Evolutionary conservation across 768 basidiomycete species (phyloP).

Genomic region (Lactarius psammicola): DNA sequence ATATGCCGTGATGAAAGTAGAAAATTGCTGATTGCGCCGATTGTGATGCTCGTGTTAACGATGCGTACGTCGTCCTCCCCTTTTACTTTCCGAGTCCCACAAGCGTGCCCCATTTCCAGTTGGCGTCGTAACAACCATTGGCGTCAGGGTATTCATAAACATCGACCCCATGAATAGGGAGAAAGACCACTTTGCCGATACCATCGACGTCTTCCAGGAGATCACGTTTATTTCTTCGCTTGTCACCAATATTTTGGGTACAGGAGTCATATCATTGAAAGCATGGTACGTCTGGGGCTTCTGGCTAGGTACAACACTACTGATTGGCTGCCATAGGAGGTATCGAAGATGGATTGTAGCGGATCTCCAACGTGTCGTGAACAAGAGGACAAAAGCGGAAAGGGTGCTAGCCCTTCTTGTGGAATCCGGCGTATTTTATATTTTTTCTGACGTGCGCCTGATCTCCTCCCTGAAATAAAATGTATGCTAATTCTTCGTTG

Average conservation of each 20-base stretch:
- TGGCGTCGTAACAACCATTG: neutral
- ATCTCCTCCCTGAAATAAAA: neutral
- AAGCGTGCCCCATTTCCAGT: neutral
- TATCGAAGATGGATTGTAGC: neutral
- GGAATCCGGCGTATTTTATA: neutral
- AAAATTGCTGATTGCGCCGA: neutral
- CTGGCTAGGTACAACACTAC: neutral
- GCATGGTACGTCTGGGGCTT: neutral
- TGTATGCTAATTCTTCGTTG: neutral
- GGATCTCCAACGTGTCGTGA: neutral
- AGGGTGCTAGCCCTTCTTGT: neutral
- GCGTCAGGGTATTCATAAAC: neutral
- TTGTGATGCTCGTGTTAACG: neutral
- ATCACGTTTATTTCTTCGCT: neutral
- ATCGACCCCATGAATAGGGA: neutral
- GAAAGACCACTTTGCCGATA: neutral
- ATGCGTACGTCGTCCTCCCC: neutral
- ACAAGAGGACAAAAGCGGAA: neutral
- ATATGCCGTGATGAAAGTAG: constrained; percentile 1
- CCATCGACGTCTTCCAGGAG: neutral
- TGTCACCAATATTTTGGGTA: neutral
- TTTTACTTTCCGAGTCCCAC: neutral
- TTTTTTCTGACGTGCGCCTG: neutral
- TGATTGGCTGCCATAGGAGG: neutral
- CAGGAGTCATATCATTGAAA: neutral